Evolutionary conservation across 2,329 filamentous ascomycete species (phyloP), one percentile per base, ranked within the genome.

Genomic region (Colletotrichum zoysiae): DNA sequence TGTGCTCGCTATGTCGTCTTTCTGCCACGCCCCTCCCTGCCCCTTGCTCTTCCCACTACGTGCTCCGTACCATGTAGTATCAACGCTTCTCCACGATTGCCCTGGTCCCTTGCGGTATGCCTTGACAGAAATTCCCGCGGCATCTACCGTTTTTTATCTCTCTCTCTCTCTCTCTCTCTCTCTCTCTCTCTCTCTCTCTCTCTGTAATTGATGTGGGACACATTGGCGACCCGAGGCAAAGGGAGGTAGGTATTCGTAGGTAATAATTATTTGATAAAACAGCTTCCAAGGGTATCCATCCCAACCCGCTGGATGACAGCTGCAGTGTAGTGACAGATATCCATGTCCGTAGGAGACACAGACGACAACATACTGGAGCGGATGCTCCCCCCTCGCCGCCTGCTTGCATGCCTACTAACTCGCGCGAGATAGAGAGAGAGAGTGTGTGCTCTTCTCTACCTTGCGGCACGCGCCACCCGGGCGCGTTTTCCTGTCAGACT

Each of bases 31-130:
- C 48, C 48, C n/a, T 5, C 23, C 5, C 5, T 14, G 12, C 35
- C 56, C 56, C 56, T n/a, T 35, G 56, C 35, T 59, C 38, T n/a
- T 46, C 14, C n/a, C 3, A 30, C 30, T 30, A 30, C 30, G 30
- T 30, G 12, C 56, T 18, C 16, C 42, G 42, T 44, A 18, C 55
- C 16, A 8, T 8, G 40, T 42, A 7, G 40, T 8, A 42, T 6
- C 5, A 44, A 20, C 42, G 42, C 26, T 56, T 60, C 67, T 66
- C 67, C 67, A 60, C 62, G 67, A 66, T 66, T 70, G 61, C 53
- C 66, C 61, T 60, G 38, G 61, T 60, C 44, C 66, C 40, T 56
- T 51, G 30, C 46, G 62, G 55, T 55, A 65, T 8, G 51, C 50
- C 40, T 38, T 0, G 53, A 38, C 20, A 38, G 35, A 51, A 38